phyloP scores from a whole-genome alignment of 1,284 basidiomycete species.

The Trichosporon ovoides region DNA sequence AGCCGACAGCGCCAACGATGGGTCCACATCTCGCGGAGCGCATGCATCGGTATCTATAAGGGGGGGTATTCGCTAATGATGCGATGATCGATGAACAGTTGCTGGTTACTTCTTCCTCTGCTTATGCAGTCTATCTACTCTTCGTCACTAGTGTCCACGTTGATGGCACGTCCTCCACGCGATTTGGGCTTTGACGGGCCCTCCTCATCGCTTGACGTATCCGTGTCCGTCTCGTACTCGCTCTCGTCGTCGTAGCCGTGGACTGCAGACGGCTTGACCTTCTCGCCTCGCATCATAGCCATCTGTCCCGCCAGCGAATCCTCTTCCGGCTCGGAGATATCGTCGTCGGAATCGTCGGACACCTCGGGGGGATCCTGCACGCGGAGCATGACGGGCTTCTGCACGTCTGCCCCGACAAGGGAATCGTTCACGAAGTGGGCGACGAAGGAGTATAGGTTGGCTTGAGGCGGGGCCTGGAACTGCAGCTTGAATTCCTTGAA shows the following conservation, averaged over 20 bases:
- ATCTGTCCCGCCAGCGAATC: slow-evolving; percentile 95
- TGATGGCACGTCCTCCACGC: slow-evolving; percentile 28
- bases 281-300: slow-evolving; percentile 89
- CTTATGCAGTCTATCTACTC: slow-evolving; percentile 33
- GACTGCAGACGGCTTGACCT: slow-evolving; percentile 62
- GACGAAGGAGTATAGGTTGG: slow-evolving; percentile 85
- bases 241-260: slow-evolving; percentile 51
- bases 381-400: slow-evolving; percentile 67
- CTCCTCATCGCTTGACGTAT: slow-evolving; percentile 53
- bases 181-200: slow-evolving; percentile 22
- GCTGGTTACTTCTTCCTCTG: slow-evolving; percentile 34
- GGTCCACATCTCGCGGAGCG: background rate
- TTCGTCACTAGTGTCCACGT: slow-evolving; percentile 49
- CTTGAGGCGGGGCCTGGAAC: slow-evolving; percentile 86
- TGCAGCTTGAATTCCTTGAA: slow-evolving; percentile 81
- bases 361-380: slow-evolving; percentile 67
- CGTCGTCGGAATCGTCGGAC: slow-evolving; percentile 65
- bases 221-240: slow-evolving; percentile 46
- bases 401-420: slow-evolving; percentile 75
- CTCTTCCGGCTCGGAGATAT: slow-evolving; percentile 94
- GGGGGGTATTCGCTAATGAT: slow-evolving; percentile 5
- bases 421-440: slow-evolving; percentile 80
- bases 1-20: too few species aligned
- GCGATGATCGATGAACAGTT: slow-evolving; percentile 9
- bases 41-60: slow-evolving; percentile 4